phyloP scores from a whole-genome alignment of 768 basidiomycete species.

The Lactifluus echinatus region DNA sequence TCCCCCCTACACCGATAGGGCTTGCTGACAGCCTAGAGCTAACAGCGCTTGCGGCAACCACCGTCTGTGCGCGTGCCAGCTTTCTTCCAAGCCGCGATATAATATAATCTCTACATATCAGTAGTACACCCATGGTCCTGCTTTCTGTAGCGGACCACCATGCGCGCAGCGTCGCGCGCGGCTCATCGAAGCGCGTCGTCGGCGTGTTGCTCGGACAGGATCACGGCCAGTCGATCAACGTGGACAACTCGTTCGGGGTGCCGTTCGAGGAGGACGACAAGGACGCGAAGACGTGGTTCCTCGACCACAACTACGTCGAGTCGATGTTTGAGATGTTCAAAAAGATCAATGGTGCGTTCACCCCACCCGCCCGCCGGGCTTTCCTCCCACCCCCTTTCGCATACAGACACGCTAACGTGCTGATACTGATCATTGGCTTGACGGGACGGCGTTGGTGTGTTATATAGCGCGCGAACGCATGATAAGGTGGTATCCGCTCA shows the following conservation, averaged over 20 bases:
- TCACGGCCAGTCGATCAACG: constrained; percentile 88
- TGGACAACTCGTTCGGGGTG: constrained; percentile 94
- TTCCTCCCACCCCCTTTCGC: too few species aligned
- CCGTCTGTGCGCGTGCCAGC: not conserved
- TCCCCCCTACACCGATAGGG: rapidly evolving
- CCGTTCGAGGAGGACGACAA: constrained; percentile 99
- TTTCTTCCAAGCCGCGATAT: not conserved
- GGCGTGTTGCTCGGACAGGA: constrained; percentile 93
- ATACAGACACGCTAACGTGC: too few species aligned
- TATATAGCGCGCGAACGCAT: constrained; percentile 79
- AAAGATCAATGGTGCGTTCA: constrained; percentile 85
- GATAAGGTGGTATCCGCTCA: constrained; percentile 97
- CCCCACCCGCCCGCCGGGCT: too few species aligned
- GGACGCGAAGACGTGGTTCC: constrained; percentile 97
- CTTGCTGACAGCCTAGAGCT: not conserved
- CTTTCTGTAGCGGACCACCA: constrained; percentile 96
- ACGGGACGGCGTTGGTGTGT: too few species aligned
- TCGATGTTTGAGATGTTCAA: constrained; percentile 99
- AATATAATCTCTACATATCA: constrained; percentile 23
- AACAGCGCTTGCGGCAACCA: constrained; percentile 5
- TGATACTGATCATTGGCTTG: too few species aligned
- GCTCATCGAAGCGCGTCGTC: constrained; percentile 82
- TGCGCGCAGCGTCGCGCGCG: constrained; percentile 75
- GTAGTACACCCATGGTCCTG: constrained; percentile 94
- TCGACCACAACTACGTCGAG: constrained; percentile 98